Evolutionary conservation across 257 asterid species (phyloP).

Genomic region (Linderniella brevidens): DNA sequence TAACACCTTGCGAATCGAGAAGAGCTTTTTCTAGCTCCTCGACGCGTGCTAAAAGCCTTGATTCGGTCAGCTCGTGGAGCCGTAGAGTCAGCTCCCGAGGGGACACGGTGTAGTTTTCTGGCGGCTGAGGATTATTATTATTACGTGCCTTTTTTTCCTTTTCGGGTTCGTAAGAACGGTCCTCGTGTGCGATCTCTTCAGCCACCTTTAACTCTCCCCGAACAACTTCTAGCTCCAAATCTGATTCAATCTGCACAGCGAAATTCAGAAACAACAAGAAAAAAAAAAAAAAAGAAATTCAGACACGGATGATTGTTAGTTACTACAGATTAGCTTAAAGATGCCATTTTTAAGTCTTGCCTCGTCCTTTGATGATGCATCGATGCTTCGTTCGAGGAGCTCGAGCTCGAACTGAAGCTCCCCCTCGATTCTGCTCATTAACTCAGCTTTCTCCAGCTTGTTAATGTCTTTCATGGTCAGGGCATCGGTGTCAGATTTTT

Average conservation of each 20-base stretch:
- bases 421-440: conserved; percentile 52
- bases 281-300: too few species aligned
- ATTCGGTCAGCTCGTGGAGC: conserved; percentile 46
- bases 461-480: conserved; percentile 8
- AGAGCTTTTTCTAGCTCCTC: conserved; percentile 46
- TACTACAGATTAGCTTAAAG: too few species aligned
- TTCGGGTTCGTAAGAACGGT: too few species aligned
- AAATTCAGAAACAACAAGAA: too few species aligned
- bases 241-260: conserved; percentile 31
- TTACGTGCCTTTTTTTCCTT: too few species aligned
- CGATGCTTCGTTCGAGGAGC: conserved; percentile 44
- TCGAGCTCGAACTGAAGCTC: conserved; percentile 75
- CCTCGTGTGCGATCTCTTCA: not conserved
- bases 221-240: conserved; percentile 23
- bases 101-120: conserved; percentile 33
- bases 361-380: conserved; percentile 27
- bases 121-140: too few species aligned
- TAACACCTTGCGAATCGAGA: conserved; percentile 17
- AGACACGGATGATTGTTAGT: too few species aligned
- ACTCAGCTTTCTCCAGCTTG: conserved; percentile 17
- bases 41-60: conserved; percentile 35
- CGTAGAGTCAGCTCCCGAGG: conserved; percentile 47
- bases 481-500: not conserved
- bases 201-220: conserved; percentile 23
- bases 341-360: conserved; percentile 13